These are phyloP conservation scores for Neopestalotiopsis sp. DNA, from an alignment of 2,329 filamentous ascomycete species.

Conservation along the genomic window DNA sequence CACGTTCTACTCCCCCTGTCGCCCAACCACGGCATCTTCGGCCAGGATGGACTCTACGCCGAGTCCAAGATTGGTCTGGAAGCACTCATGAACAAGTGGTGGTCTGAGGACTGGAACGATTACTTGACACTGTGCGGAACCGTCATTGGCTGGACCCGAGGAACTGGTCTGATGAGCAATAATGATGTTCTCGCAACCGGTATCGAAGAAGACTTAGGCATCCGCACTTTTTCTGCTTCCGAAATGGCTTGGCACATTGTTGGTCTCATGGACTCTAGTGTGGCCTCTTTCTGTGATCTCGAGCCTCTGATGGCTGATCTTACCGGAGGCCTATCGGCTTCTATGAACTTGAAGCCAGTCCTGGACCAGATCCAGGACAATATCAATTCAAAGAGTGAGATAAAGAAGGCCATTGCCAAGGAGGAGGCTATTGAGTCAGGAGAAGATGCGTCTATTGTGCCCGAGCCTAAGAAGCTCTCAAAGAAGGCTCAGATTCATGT, in stretches of 20 bases:
- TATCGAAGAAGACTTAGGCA: slow-evolving; percentile 38
- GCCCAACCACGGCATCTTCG: slow-evolving; percentile 48
- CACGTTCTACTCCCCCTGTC: slow-evolving; percentile 47
- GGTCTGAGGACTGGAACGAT: slow-evolving; percentile 41
- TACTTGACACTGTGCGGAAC: slow-evolving; percentile 45
- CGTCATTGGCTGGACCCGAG: slow-evolving; percentile 50
- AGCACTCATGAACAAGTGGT: slow-evolving; percentile 37
- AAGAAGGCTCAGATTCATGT: slow-evolving; percentile 23
- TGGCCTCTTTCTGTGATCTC: slow-evolving; percentile 36
- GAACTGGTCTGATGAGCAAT: slow-evolving; percentile 46
- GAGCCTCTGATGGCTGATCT: slow-evolving; percentile 44
- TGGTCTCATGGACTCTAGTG: slow-evolving; percentile 34
- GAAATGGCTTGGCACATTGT: slow-evolving; percentile 49
- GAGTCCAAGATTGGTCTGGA: slow-evolving; percentile 49
- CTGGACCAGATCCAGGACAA: slow-evolving; percentile 27
- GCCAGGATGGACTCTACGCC: slow-evolving; percentile 47
- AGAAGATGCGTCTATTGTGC: neutral
- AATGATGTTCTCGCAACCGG: slow-evolving; percentile 45
- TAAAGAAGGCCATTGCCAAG: slow-evolving; percentile 28
- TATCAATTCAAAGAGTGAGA: slow-evolving; percentile 25
- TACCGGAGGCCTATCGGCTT: slow-evolving; percentile 39
- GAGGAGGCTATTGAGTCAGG: slow-evolving; percentile 54
- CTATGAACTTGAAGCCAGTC: slow-evolving; percentile 33
- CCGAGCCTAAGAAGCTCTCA: slow-evolving; percentile 61
- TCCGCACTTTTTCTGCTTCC: slow-evolving; percentile 43